Conservation (phyloP, 1,139 yeast genomes). For the Hyphopichia burtonii region DNA sequence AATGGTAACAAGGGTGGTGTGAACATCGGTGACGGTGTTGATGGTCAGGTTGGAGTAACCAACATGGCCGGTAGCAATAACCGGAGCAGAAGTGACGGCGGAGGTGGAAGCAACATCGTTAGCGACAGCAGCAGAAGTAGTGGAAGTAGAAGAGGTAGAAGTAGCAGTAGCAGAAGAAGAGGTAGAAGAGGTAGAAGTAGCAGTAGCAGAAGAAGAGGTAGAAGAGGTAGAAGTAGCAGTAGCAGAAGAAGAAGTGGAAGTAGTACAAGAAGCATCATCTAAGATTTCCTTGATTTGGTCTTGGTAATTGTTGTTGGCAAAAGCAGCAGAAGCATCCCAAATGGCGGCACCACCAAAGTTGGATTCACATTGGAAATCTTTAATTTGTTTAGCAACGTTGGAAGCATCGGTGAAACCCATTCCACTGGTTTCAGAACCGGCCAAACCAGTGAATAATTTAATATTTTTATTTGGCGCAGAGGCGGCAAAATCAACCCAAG, state of each 20-base stretch:
- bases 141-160: slow-evolving; percentile 3
- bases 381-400: slow-evolving; percentile 12
- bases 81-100: slow-evolving; percentile 6
- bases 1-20: slow-evolving; percentile 33
- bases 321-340: slow-evolving; percentile 27
- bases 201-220: not conserved
- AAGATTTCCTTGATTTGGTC: slow-evolving; percentile 7
- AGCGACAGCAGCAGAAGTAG: slow-evolving; percentile 4
- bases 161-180: not conserved
- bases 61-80: not conserved
- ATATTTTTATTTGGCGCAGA: slow-evolving; percentile 22
- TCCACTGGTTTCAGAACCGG: slow-evolving; percentile 21
- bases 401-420: slow-evolving; percentile 19
- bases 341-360: slow-evolving; percentile 26
- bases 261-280: slow-evolving; percentile 1
- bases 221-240: slow-evolving; percentile 1
- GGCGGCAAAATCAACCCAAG: slow-evolving; percentile 24
- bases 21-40: slow-evolving; percentile 1
- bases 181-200: slow-evolving; percentile 6
- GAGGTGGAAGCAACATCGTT: not conserved
- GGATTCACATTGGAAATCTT: slow-evolving; percentile 14
- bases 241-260: slow-evolving; percentile 4
- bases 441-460: slow-evolving; percentile 28
- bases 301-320: slow-evolving; percentile 9
- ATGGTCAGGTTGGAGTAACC: not conserved